Evolutionary conservation across 2,329 filamentous ascomycete species (phyloP), one percentile per base, ranked within the genome.

Genomic region (Gnomoniopsis smithogilvyi): DNA sequence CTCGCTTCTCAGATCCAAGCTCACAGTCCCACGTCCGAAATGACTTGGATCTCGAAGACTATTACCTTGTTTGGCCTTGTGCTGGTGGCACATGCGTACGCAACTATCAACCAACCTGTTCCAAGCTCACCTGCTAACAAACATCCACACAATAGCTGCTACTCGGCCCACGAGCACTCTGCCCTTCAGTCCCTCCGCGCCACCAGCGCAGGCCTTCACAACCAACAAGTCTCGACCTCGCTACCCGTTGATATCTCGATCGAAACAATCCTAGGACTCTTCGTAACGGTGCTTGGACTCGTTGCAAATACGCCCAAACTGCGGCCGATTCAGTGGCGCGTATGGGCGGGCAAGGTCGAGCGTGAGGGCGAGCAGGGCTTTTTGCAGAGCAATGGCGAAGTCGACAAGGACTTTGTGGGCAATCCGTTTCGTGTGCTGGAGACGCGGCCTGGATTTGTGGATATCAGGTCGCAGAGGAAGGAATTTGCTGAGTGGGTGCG

Each of bases 121-220:
- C 47, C 41, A 38, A 47, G 11, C 48, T 22, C 41, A 49, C 43
- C 33, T 52, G 45, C 61, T 68, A 56, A 70, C 38, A n/a, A 19
- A 17, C 10, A 62, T 50, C 24, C 60, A 51, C 54, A 59, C 30
- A 56, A 56, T 71, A 99, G 95, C 64, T 96, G 93, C 76, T 99
- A 98, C 76, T 99, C 95, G 54, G 92, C 93, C 50, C 90, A 96
- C 74, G 95, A 99, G 77, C 91, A 96, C 76, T 89, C 91, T 7
- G 81, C 87, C 22, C 83, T 96, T 52, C 85, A 87, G 66, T 83
- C 87, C 58, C 80, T 80, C 65, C 75, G 76, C 56, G 71, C 73
- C 54, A 77, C 80, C 53, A 78, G 79, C 36, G 73, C 79, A 55
- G 71, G 77, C 47, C 75, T 78, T 33, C 68, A 77, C 3, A 68